phyloP scores from a whole-genome alignment of 768 basidiomycete genomes.

The Mycena metata region DNA sequence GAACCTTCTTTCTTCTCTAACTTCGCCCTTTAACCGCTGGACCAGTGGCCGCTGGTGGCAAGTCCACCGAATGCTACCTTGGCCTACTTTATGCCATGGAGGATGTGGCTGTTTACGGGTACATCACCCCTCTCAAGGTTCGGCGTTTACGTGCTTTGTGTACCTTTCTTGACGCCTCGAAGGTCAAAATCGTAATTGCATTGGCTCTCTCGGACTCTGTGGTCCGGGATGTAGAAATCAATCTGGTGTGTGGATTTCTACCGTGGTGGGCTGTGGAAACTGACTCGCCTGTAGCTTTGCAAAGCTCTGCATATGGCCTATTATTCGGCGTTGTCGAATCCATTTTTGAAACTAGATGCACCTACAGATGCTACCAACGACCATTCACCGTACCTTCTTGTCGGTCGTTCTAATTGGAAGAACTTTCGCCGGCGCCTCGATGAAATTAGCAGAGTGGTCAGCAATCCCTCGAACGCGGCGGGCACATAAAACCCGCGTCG shows the following conservation, averaged over 20 bases:
- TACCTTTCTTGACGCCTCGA: constrained; percentile 70
- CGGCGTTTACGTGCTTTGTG: too few relatives aligned
- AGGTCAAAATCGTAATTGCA: constrained; percentile 88
- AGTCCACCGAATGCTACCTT: constrained; percentile 83
- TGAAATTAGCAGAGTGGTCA: constrained; percentile 75
- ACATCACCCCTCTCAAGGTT: constrained; percentile 83
- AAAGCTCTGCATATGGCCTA: constrained; percentile 92
- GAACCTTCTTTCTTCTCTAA: constrained; percentile 45
- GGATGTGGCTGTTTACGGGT: constrained; percentile 93
- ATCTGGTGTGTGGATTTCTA: constrained; percentile 64
- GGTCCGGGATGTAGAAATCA: constrained; percentile 84
- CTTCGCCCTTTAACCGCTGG: constrained; percentile 26
- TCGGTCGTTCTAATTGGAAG: constrained; percentile 77
- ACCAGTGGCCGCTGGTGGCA: constrained; percentile 64
- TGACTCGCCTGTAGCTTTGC: constrained; percentile 71
- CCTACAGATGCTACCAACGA: constrained; percentile 64
- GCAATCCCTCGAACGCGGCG: constrained; percentile 51
- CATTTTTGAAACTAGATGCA: constrained; percentile 80
- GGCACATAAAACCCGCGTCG: constrained; percentile 38
- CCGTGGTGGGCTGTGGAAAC: constrained; percentile 2
- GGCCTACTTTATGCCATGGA: constrained; percentile 93
- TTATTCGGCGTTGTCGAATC: constrained; percentile 86
- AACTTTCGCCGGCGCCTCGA: constrained; percentile 80
- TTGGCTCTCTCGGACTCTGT: constrained; percentile 86
- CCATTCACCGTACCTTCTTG: constrained; percentile 66